A percentile compares a stretch with the other conserved stretches of the same genome.
These are phyloP conservation scores for Solanum ahanhuiri DNA, from an alignment of 257 asterid genomes.

Conservation along the genomic window DNA sequence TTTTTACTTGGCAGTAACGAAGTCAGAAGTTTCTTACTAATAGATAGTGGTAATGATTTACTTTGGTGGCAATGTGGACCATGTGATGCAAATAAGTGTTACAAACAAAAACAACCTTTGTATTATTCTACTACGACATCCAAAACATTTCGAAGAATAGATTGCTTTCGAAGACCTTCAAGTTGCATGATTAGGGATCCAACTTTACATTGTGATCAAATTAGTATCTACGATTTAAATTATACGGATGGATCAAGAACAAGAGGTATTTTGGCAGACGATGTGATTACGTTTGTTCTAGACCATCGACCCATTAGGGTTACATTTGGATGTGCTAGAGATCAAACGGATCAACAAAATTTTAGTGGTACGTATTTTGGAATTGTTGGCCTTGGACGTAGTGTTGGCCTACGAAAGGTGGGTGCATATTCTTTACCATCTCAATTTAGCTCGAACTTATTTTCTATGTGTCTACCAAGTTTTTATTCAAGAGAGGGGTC, in stretches of 20 bases:
- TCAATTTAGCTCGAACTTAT: not conserved
- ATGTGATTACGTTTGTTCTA: not conserved
- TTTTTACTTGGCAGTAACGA: not conserved
- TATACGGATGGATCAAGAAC: not conserved
- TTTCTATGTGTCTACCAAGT: not conserved
- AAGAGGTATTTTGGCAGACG: not conserved
- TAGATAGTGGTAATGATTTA: no score
- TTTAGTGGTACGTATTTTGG: not conserved
- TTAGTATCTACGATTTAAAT: not conserved
- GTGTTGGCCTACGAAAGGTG: not conserved
- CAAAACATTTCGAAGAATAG: not conserved
- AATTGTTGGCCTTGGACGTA: not conserved
- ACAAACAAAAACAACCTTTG: not conserved
- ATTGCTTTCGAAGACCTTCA: not conserved
- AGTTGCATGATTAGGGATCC: not conserved
- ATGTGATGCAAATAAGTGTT: not conserved
- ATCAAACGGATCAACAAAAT: not conserved
- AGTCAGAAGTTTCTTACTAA: not conserved
- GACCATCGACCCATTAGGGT: not conserved
- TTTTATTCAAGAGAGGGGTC: not conserved
- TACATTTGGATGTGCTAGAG: not conserved
- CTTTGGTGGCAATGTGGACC: not conserved
- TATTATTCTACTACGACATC: not conserved
- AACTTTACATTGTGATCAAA: not conserved
- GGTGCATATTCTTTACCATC: not conserved